phyloP scores from a whole-genome alignment of 768 basidiomycete species.

The Exsudoporus frostii region DNA sequence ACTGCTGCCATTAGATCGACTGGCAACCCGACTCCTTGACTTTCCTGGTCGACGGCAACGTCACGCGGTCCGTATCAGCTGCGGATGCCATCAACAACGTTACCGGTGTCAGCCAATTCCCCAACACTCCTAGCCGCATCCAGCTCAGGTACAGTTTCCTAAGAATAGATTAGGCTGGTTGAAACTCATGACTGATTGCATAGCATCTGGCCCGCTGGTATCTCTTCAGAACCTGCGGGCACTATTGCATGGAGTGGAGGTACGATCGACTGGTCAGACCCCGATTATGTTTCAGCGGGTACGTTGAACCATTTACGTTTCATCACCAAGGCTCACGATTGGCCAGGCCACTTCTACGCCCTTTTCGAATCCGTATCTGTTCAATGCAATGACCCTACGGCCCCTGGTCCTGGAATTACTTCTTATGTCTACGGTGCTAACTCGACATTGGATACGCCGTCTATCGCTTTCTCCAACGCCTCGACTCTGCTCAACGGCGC shows the following conservation, averaged over 20 bases:
- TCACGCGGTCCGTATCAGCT: conserved; percentile 65
- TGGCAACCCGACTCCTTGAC: conserved; percentile 70
- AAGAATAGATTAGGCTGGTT: not conserved
- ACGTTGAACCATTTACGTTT: conserved; percentile 6
- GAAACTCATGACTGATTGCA: conserved; percentile 2
- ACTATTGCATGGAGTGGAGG: conserved; percentile 80
- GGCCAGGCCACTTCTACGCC: conserved; percentile 65
- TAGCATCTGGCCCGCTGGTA: conserved; percentile 82
- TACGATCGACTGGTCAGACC: conserved; percentile 78
- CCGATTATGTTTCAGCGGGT: conserved; percentile 71
- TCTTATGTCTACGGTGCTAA: conserved; percentile 67
- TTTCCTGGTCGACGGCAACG: conserved; percentile 68
- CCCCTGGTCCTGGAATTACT: conserved; percentile 45
- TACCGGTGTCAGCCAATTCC: conserved; percentile 62
- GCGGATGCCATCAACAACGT: conserved; percentile 49
- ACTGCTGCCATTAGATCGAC: conserved; percentile 52
- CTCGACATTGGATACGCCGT: conserved; percentile 48
- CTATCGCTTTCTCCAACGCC: conserved; percentile 55
- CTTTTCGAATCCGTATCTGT: conserved; percentile 59
- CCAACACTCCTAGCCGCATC: conserved; percentile 75
- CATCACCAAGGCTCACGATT: not conserved
- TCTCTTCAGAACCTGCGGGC: conserved; percentile 54
- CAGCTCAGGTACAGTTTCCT: conserved; percentile 61
- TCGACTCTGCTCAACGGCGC: conserved; percentile 50
- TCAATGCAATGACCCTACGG: conserved; percentile 53